These are phyloP conservation scores for Arthrobotrys sphaeroides DNA, from an alignment of 2,329 filamentous ascomycete species.

Conservation along the genomic window DNA sequence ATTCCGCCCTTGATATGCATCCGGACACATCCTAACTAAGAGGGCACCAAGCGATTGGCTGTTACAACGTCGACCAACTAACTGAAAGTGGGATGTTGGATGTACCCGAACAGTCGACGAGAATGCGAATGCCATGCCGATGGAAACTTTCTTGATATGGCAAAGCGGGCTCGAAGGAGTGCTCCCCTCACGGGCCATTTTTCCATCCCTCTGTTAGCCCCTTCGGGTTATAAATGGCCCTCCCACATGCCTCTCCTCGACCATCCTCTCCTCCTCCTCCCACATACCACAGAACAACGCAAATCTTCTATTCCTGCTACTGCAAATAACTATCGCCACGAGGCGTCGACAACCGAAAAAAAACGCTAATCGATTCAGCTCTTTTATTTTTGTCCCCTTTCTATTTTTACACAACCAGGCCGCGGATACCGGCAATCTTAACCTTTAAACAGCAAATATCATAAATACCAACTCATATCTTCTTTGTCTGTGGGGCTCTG, in stretches of 20 bases:
- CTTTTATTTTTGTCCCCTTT: constrained; percentile 20
- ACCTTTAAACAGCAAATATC: constrained; percentile 43
- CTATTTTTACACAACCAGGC: background rate
- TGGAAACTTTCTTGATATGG: background rate
- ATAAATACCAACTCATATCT: constrained; percentile 54
- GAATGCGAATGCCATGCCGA: constrained; percentile 37
- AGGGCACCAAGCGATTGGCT: constrained; percentile 40
- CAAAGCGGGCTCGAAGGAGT: constrained; percentile 1
- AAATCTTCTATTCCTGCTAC: constrained; percentile 44
- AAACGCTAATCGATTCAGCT: constrained; percentile 17
- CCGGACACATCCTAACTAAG: constrained; percentile 8
- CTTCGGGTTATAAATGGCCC: constrained; percentile 46
- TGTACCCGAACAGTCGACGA: constrained; percentile 24
- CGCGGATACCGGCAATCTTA: constrained; percentile 28
- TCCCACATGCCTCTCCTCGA: constrained; percentile 32
- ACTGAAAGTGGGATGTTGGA: constrained; percentile 35
- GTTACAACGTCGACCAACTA: constrained; percentile 33
- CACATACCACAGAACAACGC: constrained; percentile 55
- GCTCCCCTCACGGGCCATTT: constrained; percentile 36
- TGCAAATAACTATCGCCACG: constrained; percentile 33
- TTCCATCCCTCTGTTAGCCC: constrained; percentile 1
- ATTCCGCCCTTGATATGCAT: constrained; percentile 45
- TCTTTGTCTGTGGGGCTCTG: constrained; percentile 50
- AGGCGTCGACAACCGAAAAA: constrained; percentile 1
- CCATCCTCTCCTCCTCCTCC: background rate